phyloP scores from a whole-genome alignment of 306 rosid genomes.

The Urtica urens region DNA sequence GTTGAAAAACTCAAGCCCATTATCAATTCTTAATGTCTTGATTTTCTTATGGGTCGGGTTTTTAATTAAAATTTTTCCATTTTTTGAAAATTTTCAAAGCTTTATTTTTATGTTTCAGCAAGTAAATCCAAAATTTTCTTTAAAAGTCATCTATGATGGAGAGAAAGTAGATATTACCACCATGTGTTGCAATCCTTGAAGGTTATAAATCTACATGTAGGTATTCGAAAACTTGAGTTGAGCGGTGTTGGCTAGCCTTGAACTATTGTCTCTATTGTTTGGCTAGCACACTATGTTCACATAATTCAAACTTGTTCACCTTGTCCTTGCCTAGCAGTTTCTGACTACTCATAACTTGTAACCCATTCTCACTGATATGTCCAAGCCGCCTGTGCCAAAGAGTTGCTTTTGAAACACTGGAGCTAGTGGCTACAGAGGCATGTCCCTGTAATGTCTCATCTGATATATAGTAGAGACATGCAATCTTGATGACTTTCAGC shows the following conservation, averaged over 20 bases:
- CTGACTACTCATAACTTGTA: too few species aligned
- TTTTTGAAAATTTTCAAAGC: not conserved
- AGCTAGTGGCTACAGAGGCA: too few species aligned
- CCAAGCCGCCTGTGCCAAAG: too few species aligned
- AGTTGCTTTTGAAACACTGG: too few species aligned
- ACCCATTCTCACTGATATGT: too few species aligned
- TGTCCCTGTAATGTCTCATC: too few species aligned
- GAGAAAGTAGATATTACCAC: not conserved
- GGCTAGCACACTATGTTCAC: not conserved
- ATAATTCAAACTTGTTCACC: too few species aligned
- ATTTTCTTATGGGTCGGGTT: conserved; percentile 1
- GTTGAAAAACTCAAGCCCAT: not conserved
- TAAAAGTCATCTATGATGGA: conserved; percentile 5
- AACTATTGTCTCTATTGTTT: not conserved
- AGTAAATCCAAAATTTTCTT: not conserved
- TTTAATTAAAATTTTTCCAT: conserved; percentile 1
- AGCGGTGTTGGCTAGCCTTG: too few species aligned
- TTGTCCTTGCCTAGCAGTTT: too few species aligned
- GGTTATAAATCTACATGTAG: not conserved
- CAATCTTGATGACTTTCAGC: too few species aligned
- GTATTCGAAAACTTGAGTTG: not conserved
- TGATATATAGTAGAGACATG: too few species aligned
- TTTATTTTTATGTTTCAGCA: not conserved
- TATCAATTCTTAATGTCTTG: not conserved
- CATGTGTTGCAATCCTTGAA: not conserved